Evolutionary conservation across 2,329 filamentous ascomycete species (phyloP).

Genomic region (Hawksworthiomyces lignivorus): DNA sequence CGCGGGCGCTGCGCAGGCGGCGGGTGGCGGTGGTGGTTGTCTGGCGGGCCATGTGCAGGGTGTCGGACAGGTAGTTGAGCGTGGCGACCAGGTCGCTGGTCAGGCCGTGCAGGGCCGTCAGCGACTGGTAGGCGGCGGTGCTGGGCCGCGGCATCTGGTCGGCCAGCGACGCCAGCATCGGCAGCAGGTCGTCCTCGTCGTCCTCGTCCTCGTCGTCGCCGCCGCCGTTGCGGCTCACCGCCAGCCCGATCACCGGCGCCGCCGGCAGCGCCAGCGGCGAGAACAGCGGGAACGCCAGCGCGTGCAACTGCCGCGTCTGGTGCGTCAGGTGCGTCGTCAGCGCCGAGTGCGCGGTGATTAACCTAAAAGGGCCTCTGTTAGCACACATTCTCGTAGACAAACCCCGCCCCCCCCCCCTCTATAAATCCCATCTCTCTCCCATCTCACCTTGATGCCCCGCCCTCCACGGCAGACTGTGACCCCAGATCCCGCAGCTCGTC

Average conservation of each 20-base stretch:
- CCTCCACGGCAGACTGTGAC: slow-evolving; percentile 64
- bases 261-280: slow-evolving; percentile 56
- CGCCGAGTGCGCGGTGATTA: slow-evolving; percentile 69
- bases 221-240: background rate
- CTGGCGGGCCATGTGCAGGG: slow-evolving; percentile 88
- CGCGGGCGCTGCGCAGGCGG: slow-evolving; percentile 71
- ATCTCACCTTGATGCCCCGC: slow-evolving; percentile 66
- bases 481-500: slow-evolving; percentile 65
- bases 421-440: too few relatives aligned
- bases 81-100: slow-evolving; percentile 70
- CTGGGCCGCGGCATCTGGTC: slow-evolving; percentile 59
- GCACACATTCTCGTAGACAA: too few relatives aligned
- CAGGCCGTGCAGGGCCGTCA: slow-evolving; percentile 60
- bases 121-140: slow-evolving; percentile 55
- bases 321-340: slow-evolving; percentile 67
- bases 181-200: slow-evolving; percentile 55
- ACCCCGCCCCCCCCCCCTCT: too few relatives aligned
- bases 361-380: slow-evolving; percentile 34
- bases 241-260: background rate
- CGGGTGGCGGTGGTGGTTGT: slow-evolving; percentile 74
- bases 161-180: slow-evolving; percentile 56
- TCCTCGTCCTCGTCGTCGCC: background rate
- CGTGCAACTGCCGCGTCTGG: slow-evolving; percentile 69
- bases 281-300: slow-evolving; percentile 61
- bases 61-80: slow-evolving; percentile 80